Conservation (phyloP, 345 rosid genomes). For the Populus tremula region DNA sequence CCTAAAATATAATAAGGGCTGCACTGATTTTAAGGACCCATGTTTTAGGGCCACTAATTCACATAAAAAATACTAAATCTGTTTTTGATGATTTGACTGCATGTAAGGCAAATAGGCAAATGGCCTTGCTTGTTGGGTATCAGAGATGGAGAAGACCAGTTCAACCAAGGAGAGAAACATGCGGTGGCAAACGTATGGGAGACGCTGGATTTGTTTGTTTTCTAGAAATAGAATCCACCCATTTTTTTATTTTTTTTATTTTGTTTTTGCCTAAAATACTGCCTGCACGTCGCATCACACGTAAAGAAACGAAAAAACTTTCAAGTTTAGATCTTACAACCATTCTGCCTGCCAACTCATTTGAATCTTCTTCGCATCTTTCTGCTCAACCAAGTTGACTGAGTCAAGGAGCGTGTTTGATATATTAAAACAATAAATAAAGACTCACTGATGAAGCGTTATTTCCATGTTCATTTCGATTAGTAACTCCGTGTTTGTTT, state of each 20-base stretch:
- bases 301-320: too few species aligned
- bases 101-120: neutral
- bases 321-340: too few species aligned
- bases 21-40: slow-evolving; percentile 8
- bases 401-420: neutral
- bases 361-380: too few species aligned
- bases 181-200: neutral
- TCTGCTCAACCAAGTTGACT: neutral
- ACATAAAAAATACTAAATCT: too few species aligned
- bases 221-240: neutral
- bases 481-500: neutral
- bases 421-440: too few species aligned
- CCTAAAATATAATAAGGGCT: neutral
- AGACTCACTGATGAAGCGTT: neutral
- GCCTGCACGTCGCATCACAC: neutral
- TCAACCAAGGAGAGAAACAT: neutral
- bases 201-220: neutral
- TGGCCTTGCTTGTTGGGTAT: neutral
- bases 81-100: neutral
- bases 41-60: neutral
- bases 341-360: too few species aligned
- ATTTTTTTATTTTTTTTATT: too few species aligned
- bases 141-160: neutral
- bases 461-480: neutral
- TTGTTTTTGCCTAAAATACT: neutral